phyloP scores from a whole-genome alignment of 1,284 basidiomycete species.

The Coniferiporia sulphurascens region DNA sequence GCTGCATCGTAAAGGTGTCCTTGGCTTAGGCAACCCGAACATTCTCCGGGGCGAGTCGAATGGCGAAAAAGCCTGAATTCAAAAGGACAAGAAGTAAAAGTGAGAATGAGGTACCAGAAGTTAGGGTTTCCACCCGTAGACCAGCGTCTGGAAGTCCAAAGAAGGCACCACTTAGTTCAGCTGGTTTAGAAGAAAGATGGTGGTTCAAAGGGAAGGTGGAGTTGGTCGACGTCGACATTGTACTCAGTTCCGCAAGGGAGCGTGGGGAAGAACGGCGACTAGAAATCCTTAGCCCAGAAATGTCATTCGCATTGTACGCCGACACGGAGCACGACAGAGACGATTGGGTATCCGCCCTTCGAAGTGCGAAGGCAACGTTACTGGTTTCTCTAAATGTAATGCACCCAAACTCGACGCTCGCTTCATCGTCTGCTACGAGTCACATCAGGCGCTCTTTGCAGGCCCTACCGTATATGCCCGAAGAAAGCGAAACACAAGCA shows the following conservation, averaged over 20 bases:
- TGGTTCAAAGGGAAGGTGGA: slow-evolving; percentile 62
- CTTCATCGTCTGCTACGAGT: slow-evolving; percentile 66
- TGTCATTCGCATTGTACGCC: slow-evolving; percentile 73
- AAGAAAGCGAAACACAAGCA: slow-evolving; percentile 35
- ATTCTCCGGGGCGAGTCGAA: slow-evolving; percentile 14
- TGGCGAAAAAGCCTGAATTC: slow-evolving; percentile 33
- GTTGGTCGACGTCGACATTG: slow-evolving; percentile 74
- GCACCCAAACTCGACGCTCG: slow-evolving; percentile 74
- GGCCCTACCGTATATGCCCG: slow-evolving; percentile 63
- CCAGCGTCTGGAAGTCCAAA: slow-evolving; percentile 26
- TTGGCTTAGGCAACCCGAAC: slow-evolving; percentile 8
- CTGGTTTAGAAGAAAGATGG: slow-evolving; percentile 54
- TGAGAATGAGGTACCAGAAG: slow-evolving; percentile 46
- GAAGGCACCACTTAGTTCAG: slow-evolving; percentile 36
- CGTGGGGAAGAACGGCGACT: slow-evolving; percentile 49
- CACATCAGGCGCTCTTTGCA: slow-evolving; percentile 68
- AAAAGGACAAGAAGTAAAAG: slow-evolving; percentile 52
- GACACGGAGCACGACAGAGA: slow-evolving; percentile 54
- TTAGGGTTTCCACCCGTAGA: slow-evolving; percentile 23
- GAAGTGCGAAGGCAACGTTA: slow-evolving; percentile 68
- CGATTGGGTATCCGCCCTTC: slow-evolving; percentile 65
- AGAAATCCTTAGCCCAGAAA: slow-evolving; percentile 71
- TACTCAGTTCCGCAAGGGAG: slow-evolving; percentile 49
- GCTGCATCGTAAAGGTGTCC: slow-evolving; percentile 20
- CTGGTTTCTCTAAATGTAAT: slow-evolving; percentile 62